A percentile compares a stretch with the other conserved stretches of the same genome.
These are phyloP conservation scores for Leishmania amazonensis DNA, from an alignment of 208 protist species.

Conservation along the genomic window DNA sequence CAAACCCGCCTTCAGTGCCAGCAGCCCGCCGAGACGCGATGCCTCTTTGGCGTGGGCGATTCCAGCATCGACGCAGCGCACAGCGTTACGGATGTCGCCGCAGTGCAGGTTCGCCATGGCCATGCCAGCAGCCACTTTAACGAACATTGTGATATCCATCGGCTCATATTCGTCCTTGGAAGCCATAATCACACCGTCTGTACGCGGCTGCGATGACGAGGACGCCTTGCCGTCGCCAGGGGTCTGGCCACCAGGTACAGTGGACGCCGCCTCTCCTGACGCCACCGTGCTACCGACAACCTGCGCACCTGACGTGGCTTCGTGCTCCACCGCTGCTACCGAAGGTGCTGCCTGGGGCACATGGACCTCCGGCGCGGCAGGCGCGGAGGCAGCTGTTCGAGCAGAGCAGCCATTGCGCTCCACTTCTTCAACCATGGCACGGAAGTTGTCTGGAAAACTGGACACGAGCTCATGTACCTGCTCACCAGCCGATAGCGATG, in stretches of 20 bases:
- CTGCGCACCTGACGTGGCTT: neutral
- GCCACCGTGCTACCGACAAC: too few relatives aligned
- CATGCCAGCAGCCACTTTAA: conserved; percentile 79
- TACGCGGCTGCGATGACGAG: neutral
- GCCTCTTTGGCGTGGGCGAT: conserved; percentile 66
- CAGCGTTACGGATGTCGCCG: conserved; percentile 71
- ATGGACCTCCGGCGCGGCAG: neutral
- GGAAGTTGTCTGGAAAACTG: conserved; percentile 83
- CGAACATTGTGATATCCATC: conserved; percentile 81
- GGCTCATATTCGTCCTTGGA: conserved; percentile 62
- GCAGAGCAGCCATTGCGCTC: conserved; percentile 76
- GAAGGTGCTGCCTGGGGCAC: neutral
- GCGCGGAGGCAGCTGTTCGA: too few relatives aligned
- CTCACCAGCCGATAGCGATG: conserved; percentile 43
- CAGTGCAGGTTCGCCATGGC: conserved; percentile 84
- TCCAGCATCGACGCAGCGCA: conserved; percentile 73
- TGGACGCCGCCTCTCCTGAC: neutral
- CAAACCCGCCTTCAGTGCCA: conserved; percentile 84
- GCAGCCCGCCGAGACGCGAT: conserved; percentile 68
- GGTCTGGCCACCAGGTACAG: neutral
- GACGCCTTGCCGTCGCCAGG: neutral
- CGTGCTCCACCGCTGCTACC: neutral
- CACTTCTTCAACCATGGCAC: conserved; percentile 78
- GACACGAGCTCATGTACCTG: conserved; percentile 75
- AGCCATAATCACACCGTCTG: conserved; percentile 50